Evolutionary conservation across 2,329 filamentous ascomycete genomes (phyloP), one percentile per base, ranked within the genome.

Genomic region (Allantophomopsis lycopodina): DNA sequence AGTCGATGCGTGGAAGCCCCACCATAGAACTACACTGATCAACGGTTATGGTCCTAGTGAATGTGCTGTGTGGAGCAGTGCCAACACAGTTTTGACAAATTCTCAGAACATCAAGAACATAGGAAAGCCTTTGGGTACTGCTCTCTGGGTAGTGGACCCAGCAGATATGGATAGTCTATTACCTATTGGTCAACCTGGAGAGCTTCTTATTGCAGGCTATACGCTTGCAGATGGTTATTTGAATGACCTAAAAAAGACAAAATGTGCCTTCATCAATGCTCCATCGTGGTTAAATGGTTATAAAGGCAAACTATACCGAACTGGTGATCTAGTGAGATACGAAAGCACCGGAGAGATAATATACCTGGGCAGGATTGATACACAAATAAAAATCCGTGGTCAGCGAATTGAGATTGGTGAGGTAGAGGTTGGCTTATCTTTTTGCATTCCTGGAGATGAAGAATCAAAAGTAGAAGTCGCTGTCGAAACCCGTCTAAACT

Each of bases 331-430:
- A 1, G 76, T 78, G 6, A 62, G 75, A 31, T 60, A 77, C 34
- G 53, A 77, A 17, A 59, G 71, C 37, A 69, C 79, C 48, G 65
- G 63, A 10, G 69, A 65, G 13, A 74, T 79, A 44, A 67, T 72
- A 28, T 79, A 79, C 52, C 55, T 76, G 33, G 75, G 76, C 7
- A 66, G 76, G 16, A 68, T 69, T 35, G 76, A 80, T 49, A 71
- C 76, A 18, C 76, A 79, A 35, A 67, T 78, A 42, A 80, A 80
- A 50, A 59, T 79, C 15, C 66, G 75, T 32, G 75, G 75, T 1
- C 74, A 79, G 50, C 60, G 75, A 32, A 61, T 80, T 8, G 75
- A 80, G 47, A 70, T 78, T 43, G 70, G 68, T 14, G 75, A 80
- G 52, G 77, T 79, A 28, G 40, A 42, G 67, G 32, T 28, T 32